phyloP scores from a whole-genome alignment of 2,329 filamentous ascomycete genomes.

The Zalaria obscura region DNA sequence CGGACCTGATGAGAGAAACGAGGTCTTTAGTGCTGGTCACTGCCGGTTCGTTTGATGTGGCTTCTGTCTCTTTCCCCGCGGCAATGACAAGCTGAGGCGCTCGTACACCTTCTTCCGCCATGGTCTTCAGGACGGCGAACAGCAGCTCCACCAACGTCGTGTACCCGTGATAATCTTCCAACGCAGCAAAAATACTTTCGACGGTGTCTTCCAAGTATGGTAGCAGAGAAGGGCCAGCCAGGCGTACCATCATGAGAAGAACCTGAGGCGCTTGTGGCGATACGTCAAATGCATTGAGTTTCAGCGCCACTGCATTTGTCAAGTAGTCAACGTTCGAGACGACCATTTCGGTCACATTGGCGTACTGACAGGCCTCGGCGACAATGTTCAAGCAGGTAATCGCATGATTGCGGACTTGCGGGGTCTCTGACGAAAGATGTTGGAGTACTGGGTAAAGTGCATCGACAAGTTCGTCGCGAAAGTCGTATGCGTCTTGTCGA shows the following conservation, averaged over 20 bases:
- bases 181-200: slow-evolving; percentile 74
- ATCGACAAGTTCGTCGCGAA: slow-evolving; percentile 78
- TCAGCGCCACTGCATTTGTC: slow-evolving; percentile 79
- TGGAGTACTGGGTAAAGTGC: slow-evolving; percentile 83
- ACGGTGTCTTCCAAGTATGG: slow-evolving; percentile 88
- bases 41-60: neutral
- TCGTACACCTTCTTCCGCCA: slow-evolving; percentile 69
- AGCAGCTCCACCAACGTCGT: slow-evolving; percentile 70
- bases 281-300: slow-evolving; percentile 82
- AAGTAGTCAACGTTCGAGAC: slow-evolving; percentile 92
- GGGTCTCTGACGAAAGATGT: slow-evolving; percentile 60
- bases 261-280: slow-evolving; percentile 85
- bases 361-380: slow-evolving; percentile 62
- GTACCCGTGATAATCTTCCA: slow-evolving; percentile 95
- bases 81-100: slow-evolving; percentile 34
- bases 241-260: slow-evolving; percentile 80
- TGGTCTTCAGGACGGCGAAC: slow-evolving; percentile 67
- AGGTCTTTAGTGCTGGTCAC: neutral
- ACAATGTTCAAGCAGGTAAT: slow-evolving; percentile 71
- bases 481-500: slow-evolving; percentile 48
- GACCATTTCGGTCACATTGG: slow-evolving; percentile 61
- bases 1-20: neutral
- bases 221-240: slow-evolving; percentile 68
- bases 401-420: slow-evolving; percentile 61
- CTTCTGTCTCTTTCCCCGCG: slow-evolving; percentile 6